These are phyloP conservation scores for Ophiostoma tasmaniense DNA, from an alignment of 2,329 filamentous ascomycete species.

Conservation along the genomic window DNA sequence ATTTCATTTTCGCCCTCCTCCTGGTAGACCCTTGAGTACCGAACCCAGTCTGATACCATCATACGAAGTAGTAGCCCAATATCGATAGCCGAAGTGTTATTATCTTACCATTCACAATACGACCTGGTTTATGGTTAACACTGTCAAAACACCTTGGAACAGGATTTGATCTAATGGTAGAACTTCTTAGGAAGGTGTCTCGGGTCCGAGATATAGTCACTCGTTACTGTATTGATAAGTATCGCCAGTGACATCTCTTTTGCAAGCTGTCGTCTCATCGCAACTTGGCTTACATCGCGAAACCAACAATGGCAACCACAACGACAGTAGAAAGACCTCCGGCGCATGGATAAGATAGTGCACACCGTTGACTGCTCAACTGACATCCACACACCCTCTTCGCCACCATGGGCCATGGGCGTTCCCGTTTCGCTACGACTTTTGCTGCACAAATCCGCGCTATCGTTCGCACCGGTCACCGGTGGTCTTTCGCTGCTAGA, in stretches of 20 bases:
- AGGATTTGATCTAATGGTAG: not conserved
- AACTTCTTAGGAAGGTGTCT: too few relatives aligned
- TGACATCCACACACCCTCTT: conserved; percentile 1
- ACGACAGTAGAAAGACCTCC: not conserved
- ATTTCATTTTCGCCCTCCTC: not conserved
- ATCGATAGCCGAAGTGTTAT: not conserved
- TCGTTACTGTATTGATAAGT: too few relatives aligned
- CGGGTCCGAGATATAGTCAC: too few relatives aligned
- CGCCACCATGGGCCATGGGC: not conserved
- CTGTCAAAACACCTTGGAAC: not conserved
- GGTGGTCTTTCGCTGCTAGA: not conserved
- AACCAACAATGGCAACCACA: not conserved
- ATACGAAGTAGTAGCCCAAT: not conserved
- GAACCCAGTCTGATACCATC: not conserved
- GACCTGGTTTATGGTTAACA: not conserved
- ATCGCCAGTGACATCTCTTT: too few relatives aligned
- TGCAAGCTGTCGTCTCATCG: not conserved
- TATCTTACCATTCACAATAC: not conserved
- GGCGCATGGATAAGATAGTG: not conserved
- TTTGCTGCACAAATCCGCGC: not conserved
- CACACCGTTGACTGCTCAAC: not conserved
- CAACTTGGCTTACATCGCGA: not conserved
- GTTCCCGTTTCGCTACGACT: not conserved
- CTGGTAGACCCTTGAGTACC: not conserved
- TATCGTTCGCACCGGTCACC: not conserved